phyloP scores from a whole-genome alignment of 2,329 filamentous ascomycete genomes.

The Botryotinia narcissicola region DNA sequence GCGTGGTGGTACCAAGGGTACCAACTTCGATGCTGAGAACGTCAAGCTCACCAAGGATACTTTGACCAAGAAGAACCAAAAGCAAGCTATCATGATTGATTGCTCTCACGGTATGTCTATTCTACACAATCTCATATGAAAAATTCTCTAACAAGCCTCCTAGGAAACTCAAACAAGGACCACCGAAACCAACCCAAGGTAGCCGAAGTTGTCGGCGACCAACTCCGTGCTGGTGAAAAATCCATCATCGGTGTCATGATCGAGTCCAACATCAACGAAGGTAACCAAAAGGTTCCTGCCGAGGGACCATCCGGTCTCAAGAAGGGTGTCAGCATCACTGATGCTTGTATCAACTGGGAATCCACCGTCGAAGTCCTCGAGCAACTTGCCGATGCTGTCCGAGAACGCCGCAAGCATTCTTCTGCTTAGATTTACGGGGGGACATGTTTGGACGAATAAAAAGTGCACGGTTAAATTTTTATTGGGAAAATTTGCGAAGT shows the following conservation, averaged over 20 bases:
- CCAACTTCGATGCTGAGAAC: constrained; percentile 87
- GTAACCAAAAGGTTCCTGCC: constrained; percentile 80
- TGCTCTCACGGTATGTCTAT: constrained; percentile 80
- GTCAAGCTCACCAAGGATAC: constrained; percentile 77
- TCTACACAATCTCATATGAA: not conserved
- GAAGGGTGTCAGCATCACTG: constrained; percentile 91
- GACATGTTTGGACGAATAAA: not conserved
- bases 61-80: constrained; percentile 77
- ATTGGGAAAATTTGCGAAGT: not conserved
- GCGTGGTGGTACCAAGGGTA: constrained; percentile 84
- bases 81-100: constrained; percentile 93
- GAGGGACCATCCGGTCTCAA: constrained; percentile 77
- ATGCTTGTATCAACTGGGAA: constrained; percentile 95
- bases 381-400: constrained; percentile 79
- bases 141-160: constrained; percentile 6
- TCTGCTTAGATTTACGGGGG: not conserved
- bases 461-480: not conserved
- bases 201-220: constrained; percentile 75
- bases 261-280: constrained; percentile 94
- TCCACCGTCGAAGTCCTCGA: constrained; percentile 77
- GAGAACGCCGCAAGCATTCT: constrained; percentile 58
- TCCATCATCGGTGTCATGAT: constrained; percentile 97
- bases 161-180: constrained; percentile 95
- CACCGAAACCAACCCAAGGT: constrained; percentile 97
- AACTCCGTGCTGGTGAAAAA: constrained; percentile 82